Conservation (phyloP, 164 flowering plant genomes). For the Berberis vulgaris region DNA sequence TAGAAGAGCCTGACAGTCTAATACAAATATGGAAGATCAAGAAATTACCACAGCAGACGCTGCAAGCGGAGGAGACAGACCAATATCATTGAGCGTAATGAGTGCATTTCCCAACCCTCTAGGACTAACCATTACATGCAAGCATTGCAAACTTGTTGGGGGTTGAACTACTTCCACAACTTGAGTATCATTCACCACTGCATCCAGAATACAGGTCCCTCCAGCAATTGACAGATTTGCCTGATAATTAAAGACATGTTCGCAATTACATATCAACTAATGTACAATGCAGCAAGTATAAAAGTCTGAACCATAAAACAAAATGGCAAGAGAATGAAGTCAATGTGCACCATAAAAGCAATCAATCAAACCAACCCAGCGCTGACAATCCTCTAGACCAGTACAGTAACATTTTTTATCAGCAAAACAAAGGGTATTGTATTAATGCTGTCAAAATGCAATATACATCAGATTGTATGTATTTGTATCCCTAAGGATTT, state of each 20-base stretch:
- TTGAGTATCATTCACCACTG: constrained; percentile 63
- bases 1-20: background rate
- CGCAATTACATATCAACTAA: too few relatives aligned
- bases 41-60: constrained; percentile 62
- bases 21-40: background rate
- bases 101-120: constrained; percentile 66
- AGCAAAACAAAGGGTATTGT: too few relatives aligned
- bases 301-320: too few relatives aligned
- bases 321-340: too few relatives aligned
- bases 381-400: too few relatives aligned
- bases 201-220: constrained; percentile 73
- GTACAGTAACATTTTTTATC: too few relatives aligned
- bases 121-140: constrained; percentile 45
- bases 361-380: too few relatives aligned
- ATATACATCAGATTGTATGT: too few relatives aligned
- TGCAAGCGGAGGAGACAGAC: constrained; percentile 57
- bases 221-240: constrained; percentile 67
- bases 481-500: too few relatives aligned
- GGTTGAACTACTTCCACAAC: constrained; percentile 60
- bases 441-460: too few relatives aligned
- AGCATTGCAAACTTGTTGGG: constrained; percentile 45
- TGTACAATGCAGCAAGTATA: too few relatives aligned
- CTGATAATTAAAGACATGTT: constrained; percentile 18
- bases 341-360: too few relatives aligned
- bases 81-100: constrained; percentile 66